phyloP scores from a whole-genome alignment of 345 rosid genomes.

The Pugionium cornutum region DNA sequence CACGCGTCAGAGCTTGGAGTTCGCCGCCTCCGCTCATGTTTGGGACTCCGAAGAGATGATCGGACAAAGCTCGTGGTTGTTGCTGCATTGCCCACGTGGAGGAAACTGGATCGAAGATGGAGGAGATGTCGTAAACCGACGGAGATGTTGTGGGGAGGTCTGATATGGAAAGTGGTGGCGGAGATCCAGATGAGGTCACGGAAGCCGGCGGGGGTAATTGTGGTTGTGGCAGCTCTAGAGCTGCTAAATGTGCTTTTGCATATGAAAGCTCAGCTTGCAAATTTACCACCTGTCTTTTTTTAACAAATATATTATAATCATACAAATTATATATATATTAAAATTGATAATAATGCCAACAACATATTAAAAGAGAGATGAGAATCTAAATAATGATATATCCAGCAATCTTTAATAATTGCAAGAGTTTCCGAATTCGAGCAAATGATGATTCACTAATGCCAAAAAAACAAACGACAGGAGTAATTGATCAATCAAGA shows the following conservation, averaged over 20 bases:
- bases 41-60: constrained; percentile 49
- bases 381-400: constrained; percentile 23
- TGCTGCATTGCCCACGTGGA: constrained; percentile 53
- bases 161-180: constrained; percentile 60
- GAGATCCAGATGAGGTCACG: constrained; percentile 39
- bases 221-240: constrained; percentile 60
- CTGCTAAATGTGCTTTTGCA: constrained; percentile 69
- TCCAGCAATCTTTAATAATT: constrained; percentile 29
- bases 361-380: constrained; percentile 1
- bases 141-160: constrained; percentile 69
- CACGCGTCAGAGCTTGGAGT: constrained; percentile 69
- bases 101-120: constrained; percentile 67
- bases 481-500: constrained; percentile 31
- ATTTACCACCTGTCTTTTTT: constrained; percentile 56
- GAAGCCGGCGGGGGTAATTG: constrained; percentile 40
- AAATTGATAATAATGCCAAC: constrained; percentile 23
- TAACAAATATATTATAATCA: not conserved
- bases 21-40: constrained; percentile 58
- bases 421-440: constrained; percentile 30
- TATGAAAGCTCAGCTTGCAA: constrained; percentile 80
- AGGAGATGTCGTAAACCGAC: constrained; percentile 57
- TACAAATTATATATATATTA: not conserved
- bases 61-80: constrained; percentile 50
- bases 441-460: constrained; percentile 28
- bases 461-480: constrained; percentile 27